These are phyloP conservation scores for Apophysomyces sp. DNA, from an alignment of 371 early-diverging fungal species.

Conservation along the genomic window DNA sequence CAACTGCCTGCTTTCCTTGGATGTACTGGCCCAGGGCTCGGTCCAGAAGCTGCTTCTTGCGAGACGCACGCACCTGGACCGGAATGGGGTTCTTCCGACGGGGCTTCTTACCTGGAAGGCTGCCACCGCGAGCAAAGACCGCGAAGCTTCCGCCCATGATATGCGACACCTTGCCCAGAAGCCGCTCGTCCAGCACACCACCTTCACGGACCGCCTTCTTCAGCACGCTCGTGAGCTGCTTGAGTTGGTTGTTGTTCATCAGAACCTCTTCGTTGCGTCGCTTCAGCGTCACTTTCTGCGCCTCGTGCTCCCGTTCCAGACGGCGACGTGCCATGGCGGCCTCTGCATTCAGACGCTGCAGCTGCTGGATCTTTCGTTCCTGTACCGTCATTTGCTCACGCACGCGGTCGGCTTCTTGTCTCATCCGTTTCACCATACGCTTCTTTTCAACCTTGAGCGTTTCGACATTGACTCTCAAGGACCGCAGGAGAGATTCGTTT, in stretches of 20 bases:
- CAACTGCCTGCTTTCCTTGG: constrained; percentile 53
- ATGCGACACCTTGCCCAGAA: constrained; percentile 26
- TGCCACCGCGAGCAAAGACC: constrained; percentile 20
- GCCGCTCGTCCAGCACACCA: constrained; percentile 33
- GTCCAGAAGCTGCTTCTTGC: constrained; percentile 65
- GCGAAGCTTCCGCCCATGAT: constrained; percentile 35
- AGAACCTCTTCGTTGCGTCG: constrained; percentile 49
- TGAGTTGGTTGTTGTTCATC: constrained; percentile 55
- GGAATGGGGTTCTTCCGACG: constrained; percentile 40
- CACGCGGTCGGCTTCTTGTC: constrained; percentile 66
- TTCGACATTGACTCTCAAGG: constrained; percentile 56
- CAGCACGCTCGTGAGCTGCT: constrained; percentile 41
- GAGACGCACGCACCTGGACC: constrained; percentile 35
- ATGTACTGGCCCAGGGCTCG: constrained; percentile 53
- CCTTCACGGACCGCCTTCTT: constrained; percentile 42
- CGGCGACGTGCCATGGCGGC: constrained; percentile 67
- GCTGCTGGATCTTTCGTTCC: constrained; percentile 72
- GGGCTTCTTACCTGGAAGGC: constrained; percentile 46
- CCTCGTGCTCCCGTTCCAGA: constrained; percentile 64
- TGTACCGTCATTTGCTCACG: constrained; percentile 66
- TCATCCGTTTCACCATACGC: constrained; percentile 77
- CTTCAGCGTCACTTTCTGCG: constrained; percentile 52
- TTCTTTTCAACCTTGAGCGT: constrained; percentile 75
- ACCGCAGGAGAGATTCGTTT: constrained; percentile 52
- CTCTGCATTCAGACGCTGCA: constrained; percentile 73